Conservation (phyloP, 306 rosid species). For the Pyrus communis region DNA sequence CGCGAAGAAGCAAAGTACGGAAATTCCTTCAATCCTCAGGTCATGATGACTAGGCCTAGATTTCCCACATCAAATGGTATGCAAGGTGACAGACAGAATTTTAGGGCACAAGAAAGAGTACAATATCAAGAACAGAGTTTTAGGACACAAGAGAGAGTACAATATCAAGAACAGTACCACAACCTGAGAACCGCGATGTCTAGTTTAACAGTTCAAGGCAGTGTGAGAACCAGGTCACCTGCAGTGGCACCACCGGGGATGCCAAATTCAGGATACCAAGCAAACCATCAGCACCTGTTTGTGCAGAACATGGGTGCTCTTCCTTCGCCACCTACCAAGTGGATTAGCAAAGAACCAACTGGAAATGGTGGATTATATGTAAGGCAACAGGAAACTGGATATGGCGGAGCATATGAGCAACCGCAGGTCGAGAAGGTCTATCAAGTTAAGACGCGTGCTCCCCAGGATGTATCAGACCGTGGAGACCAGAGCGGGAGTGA, state of each 20-base stretch:
- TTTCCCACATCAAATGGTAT: constrained; percentile 48
- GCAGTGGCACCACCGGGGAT: constrained; percentile 20
- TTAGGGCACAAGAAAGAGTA: constrained; percentile 15
- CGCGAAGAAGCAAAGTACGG: constrained; percentile 53
- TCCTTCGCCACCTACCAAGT: constrained; percentile 80
- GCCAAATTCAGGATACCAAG: constrained; percentile 35
- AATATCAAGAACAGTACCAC: constrained; percentile 40
- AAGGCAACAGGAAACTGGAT: constrained; percentile 47
- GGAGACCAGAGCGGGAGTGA: constrained; percentile 28
- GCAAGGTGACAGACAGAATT: constrained; percentile 52
- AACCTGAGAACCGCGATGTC: constrained; percentile 46
- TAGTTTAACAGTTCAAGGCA: constrained; percentile 37
- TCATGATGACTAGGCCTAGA: constrained; percentile 48
- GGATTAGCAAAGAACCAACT: constrained; percentile 54
- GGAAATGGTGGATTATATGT: constrained; percentile 37
- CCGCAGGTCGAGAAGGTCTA: constrained; percentile 55
- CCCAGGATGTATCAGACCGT: constrained; percentile 39
- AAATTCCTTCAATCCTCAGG: constrained; percentile 47
- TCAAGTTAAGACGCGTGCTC: constrained; percentile 46
- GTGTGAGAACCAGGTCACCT: constrained; percentile 37
- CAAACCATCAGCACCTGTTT: constrained; percentile 30
- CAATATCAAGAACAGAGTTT: constrained; percentile 33
- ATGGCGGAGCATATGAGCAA: constrained; percentile 48
- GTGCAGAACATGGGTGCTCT: constrained; percentile 43
- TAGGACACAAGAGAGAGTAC: constrained; percentile 43